These are phyloP conservation scores for Pelomyxa schiedti DNA, from an alignment of 78 protist genomes.

Conservation along the genomic window DNA sequence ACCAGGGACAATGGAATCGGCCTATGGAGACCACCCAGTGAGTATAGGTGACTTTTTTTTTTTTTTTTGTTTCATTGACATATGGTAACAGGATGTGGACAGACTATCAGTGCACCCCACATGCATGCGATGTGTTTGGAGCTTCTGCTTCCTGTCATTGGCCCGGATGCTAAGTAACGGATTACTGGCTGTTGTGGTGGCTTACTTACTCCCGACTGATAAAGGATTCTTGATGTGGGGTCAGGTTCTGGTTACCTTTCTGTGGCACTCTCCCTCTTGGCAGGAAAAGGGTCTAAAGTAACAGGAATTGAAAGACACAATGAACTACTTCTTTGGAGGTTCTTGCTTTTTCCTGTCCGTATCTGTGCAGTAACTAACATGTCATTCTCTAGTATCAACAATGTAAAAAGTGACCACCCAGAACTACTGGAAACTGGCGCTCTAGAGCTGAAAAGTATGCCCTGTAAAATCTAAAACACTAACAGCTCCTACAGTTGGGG, in stretches of 20 bases:
- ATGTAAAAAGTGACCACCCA: background rate
- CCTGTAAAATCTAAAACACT: background rate
- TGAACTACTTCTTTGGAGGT: too few species aligned
- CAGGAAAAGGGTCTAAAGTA: too few species aligned
- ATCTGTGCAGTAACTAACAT: background rate
- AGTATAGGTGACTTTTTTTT: background rate
- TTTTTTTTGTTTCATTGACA: too few species aligned
- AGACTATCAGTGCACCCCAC: constrained; percentile 28
- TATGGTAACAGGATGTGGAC: too few species aligned
- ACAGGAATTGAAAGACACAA: too few species aligned
- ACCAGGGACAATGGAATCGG: too few species aligned
- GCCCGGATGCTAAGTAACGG: background rate
- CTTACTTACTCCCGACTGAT: too few species aligned
- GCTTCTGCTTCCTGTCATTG: background rate
- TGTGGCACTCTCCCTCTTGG: too few species aligned
- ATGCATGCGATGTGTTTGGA: constrained; percentile 36
- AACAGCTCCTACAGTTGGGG: background rate
- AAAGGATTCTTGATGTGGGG: constrained; percentile 25
- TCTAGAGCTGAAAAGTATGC: background rate
- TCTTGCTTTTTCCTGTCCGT: too few species aligned
- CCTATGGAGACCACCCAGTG: background rate
- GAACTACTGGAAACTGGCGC: background rate
- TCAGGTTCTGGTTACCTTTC: constrained; percentile 29
- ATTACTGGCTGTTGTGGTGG: too few species aligned
- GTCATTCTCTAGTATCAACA: background rate